Evolutionary conservation across 2,329 filamentous ascomycete species (phyloP).

Genomic region (Curvularia verruculosa): DNA sequence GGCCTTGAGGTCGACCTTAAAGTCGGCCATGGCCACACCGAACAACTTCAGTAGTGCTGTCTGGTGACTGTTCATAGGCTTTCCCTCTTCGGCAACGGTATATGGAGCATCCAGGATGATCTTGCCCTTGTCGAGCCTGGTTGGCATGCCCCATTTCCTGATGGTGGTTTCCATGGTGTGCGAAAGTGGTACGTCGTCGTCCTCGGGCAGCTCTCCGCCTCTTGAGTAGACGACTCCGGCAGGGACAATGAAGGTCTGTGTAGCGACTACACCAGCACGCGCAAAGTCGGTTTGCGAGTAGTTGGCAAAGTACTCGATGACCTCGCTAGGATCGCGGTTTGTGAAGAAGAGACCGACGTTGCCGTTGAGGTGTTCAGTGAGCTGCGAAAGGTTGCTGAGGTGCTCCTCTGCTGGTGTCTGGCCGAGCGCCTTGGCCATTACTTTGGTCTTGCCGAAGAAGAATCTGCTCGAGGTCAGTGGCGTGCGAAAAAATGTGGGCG

Average conservation of each 20-base stretch:
- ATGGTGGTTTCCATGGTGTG: conserved; percentile 91
- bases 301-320: conserved; percentile 73
- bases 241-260: conserved; percentile 79
- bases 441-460: conserved; percentile 99
- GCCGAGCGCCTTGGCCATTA: conserved; percentile 95
- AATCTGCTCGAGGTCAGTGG: conserved; percentile 61
- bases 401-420: conserved; percentile 76
- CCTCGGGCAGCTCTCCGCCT: conserved; percentile 77
- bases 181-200: conserved; percentile 84
- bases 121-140: conserved; percentile 84
- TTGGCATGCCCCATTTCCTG: conserved; percentile 87
- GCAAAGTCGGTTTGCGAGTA: conserved; percentile 86
- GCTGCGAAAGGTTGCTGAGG: conserved; percentile 75
- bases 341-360: conserved; percentile 92
- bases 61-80: conserved; percentile 87
- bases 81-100: conserved; percentile 81
- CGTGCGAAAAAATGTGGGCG: not conserved
- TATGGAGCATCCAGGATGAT: conserved; percentile 78
- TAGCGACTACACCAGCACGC: conserved; percentile 78
- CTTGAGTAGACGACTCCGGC: conserved; percentile 78
- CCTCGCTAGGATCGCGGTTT: conserved; percentile 70
- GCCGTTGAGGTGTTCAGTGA: conserved; percentile 74
- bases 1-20: conserved; percentile 79
- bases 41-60: conserved; percentile 94
- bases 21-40: conserved; percentile 87